phyloP scores from a whole-genome alignment of 179 eudicot species.

The Silene vulgaris region DNA sequence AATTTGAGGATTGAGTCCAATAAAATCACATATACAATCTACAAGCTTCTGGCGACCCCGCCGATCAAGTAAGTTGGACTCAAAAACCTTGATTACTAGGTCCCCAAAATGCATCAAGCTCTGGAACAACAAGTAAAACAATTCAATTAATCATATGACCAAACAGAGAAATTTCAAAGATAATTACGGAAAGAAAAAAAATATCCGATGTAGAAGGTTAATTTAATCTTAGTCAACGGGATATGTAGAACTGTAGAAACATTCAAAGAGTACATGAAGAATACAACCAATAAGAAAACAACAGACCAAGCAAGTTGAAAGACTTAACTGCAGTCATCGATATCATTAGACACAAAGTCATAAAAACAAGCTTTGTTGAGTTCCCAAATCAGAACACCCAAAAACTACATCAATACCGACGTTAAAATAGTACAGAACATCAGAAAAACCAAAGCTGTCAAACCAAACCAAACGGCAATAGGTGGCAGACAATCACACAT shows the following conservation, averaged over 20 bases:
- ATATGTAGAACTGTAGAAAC: neutral
- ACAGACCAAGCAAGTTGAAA: neutral
- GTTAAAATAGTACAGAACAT: conserved; percentile 1
- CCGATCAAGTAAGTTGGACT: conserved; percentile 68
- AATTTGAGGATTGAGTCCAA: conserved; percentile 58
- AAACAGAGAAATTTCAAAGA: neutral
- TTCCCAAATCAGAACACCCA: neutral
- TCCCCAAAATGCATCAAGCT: conserved; percentile 58
- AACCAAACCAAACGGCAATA: conserved; percentile 1
- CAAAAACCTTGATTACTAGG: conserved; percentile 58
- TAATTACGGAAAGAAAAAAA: neutral
- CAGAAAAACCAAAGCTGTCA: neutral
- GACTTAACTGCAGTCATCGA: neutral
- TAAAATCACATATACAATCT: conserved; percentile 68
- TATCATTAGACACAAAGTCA: conserved; percentile 3
- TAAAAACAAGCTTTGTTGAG: neutral
- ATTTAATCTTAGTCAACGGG: neutral
- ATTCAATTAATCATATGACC: conserved; percentile 8
- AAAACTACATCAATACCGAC: neutral
- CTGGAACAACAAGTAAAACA: conserved; percentile 35
- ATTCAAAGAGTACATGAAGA: neutral
- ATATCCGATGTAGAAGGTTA: neutral
- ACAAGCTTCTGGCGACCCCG: conserved; percentile 67
- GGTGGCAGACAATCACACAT: neutral
- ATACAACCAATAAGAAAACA: neutral